Evolutionary conservation across 768 basidiomycete genomes (phyloP).

Genomic region (Russula dissimulans): DNA sequence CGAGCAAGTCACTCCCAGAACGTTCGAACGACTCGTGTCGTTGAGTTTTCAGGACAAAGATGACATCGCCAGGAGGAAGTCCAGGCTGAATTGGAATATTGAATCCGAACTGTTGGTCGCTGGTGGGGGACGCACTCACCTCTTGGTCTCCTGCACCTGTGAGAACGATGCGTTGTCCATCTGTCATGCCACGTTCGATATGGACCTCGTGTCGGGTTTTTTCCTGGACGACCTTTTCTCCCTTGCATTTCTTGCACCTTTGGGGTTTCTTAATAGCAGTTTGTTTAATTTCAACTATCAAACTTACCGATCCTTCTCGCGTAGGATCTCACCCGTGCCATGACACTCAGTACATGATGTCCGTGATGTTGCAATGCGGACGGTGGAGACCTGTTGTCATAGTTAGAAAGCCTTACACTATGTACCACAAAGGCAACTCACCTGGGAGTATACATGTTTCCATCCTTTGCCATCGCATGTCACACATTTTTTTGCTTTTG

Average conservation of each 20-base stretch:
- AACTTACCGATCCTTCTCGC: constrained; percentile 73
- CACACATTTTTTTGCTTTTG: constrained; percentile 77
- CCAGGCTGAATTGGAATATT: constrained; percentile 50
- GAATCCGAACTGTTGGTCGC: not conserved
- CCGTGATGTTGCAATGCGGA: constrained; percentile 42
- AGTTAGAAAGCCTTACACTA: not conserved
- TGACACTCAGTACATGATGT: constrained; percentile 59
- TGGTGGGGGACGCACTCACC: constrained; percentile 34
- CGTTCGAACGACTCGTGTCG: constrained; percentile 79
- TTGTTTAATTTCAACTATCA: not conserved
- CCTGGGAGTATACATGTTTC: constrained; percentile 51
- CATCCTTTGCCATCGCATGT: constrained; percentile 82
- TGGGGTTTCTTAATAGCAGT: constrained; percentile 4
- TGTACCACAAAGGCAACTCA: constrained; percentile 18
- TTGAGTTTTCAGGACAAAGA: constrained; percentile 63
- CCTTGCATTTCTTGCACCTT: constrained; percentile 96
- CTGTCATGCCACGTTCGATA: constrained; percentile 79
- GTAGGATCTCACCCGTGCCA: constrained; percentile 59
- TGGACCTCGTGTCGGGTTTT: constrained; percentile 84
- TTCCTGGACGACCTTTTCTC: constrained; percentile 71
- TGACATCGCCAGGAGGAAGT: constrained; percentile 80
- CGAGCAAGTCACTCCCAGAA: constrained; percentile 70
- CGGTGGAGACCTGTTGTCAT: constrained; percentile 34
- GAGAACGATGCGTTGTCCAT: constrained; percentile 78
- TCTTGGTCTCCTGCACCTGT: constrained; percentile 89